Evolutionary conservation across 441 rosid genomes (phyloP).

Genomic region (Arabidopsis hybrid): DNA sequence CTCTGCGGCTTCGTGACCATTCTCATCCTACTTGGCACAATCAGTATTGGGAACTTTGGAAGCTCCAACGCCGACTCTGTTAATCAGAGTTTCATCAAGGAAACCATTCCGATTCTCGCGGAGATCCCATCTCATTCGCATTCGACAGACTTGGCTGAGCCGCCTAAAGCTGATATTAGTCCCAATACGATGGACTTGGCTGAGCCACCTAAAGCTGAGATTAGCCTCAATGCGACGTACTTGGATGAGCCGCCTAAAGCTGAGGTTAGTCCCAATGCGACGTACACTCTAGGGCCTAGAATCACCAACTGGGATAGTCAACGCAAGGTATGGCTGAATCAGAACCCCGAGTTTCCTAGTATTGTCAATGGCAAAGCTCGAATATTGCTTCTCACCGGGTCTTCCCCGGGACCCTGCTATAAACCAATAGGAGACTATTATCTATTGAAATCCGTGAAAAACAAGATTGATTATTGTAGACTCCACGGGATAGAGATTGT

Average conservation of each 20-base stretch:
- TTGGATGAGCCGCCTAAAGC: constrained; percentile 55
- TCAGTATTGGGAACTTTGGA: constrained; percentile 71
- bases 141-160: constrained; percentile 41
- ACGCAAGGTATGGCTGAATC: constrained; percentile 81
- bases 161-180: constrained; percentile 51
- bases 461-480: constrained; percentile 96
- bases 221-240: constrained; percentile 67
- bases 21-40: constrained; percentile 87
- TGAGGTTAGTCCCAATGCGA: constrained; percentile 59
- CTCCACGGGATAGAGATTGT: constrained; percentile 95
- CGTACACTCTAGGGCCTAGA: constrained; percentile 80
- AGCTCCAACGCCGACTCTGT: constrained; percentile 76
- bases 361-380: constrained; percentile 69
- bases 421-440: constrained; percentile 92
- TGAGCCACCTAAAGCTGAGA: constrained; percentile 52
- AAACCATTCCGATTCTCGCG: constrained; percentile 70
- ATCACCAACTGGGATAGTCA: constrained; percentile 74
- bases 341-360: constrained; percentile 82
- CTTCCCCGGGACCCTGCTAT: constrained; percentile 89
- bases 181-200: constrained; percentile 51
- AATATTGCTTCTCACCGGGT: constrained; percentile 82
- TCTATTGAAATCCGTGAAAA: constrained; percentile 84
- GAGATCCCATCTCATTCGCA: constrained; percentile 70
- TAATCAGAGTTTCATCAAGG: constrained; percentile 76
- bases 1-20: constrained; percentile 92